phyloP scores from a whole-genome alignment of 441 rosid species.

The Cnidoscolus chayamansa region DNA sequence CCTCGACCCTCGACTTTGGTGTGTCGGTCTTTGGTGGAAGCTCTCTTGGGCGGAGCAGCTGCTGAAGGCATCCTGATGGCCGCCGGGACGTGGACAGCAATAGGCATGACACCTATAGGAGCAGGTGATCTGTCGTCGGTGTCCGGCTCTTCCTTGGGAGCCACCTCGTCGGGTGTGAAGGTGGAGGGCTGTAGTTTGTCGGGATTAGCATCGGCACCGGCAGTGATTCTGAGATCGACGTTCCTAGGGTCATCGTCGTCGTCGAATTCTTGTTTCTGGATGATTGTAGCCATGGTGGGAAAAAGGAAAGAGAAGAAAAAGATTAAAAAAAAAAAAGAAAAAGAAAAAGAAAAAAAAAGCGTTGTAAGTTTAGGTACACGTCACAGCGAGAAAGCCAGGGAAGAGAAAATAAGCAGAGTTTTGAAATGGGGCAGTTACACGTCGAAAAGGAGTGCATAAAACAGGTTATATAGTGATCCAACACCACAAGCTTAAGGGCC shows the following conservation, averaged over 20 bases:
- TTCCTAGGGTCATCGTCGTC: slow-evolving; percentile 28
- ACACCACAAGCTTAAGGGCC: neutral
- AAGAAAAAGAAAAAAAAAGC: neutral
- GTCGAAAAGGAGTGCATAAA: neutral
- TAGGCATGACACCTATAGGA: slow-evolving; percentile 29
- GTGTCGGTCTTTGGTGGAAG: slow-evolving; percentile 67
- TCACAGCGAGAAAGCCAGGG: neutral
- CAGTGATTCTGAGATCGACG: slow-evolving; percentile 38
- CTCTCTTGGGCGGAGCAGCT: slow-evolving; percentile 40
- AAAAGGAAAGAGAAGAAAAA: neutral
- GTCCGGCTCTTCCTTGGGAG: slow-evolving; percentile 48
- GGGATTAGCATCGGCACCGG: slow-evolving; percentile 14
- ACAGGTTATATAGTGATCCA: neutral
- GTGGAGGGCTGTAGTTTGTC: neutral
- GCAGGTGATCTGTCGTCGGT: slow-evolving; percentile 13
- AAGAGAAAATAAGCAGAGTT: too few relatives aligned
- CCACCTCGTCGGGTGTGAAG: slow-evolving; percentile 18
- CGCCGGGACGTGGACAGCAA: slow-evolving; percentile 36
- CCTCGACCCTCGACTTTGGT: slow-evolving; percentile 81
- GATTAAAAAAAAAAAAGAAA: too few relatives aligned
- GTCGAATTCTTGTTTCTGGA: slow-evolving; percentile 37
- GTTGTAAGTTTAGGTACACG: neutral
- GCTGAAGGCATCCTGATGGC: slow-evolving; percentile 29
- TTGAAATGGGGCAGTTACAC: neutral
- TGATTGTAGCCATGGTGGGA: slow-evolving; percentile 32